Evolutionary conservation across 129 eudicot genomes (phyloP), one percentile per base, ranked within the genome.

Genomic region (Pulicaria dysenterica): DNA sequence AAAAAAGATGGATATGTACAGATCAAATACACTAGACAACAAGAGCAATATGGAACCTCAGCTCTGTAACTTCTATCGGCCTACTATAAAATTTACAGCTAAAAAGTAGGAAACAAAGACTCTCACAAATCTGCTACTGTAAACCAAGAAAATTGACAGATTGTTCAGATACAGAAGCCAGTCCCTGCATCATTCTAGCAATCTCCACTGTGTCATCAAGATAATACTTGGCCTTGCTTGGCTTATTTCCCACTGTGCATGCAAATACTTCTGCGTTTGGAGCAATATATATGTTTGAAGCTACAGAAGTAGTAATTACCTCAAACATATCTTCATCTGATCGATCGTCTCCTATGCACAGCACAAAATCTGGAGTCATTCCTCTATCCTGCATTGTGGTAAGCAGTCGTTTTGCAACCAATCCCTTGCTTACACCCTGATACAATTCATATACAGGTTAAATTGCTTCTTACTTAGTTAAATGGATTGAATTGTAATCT

Each of bases 271-370:
- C 83, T 6, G 96, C 87, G 24, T 60, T 64, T 38, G 89, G 84
- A 66, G 89, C 87, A 41, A 89, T 83, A 48, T 79, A 76, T 49
- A 83, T 82, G 19, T 85, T 83, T 0, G 74, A 75, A 4, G 78
- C 79, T 9, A 73, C 60, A 16, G 89, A 79, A 77, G 82, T 84
- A 7, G 65, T 79, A 7, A 89, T 86, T 17, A 88, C 95, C 81
- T 89, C 96, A 45, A 87, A 87, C 86, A 87, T 87, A 75, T 83
- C 88, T 57, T 87, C 92, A 39, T 83, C 88, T 1, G 92, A 87
- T 41, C 96, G 50, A 54, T 90, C 96, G 7, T 90, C 96, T 11
- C 96, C 96, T 8, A 90, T 82, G 75, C 96, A 90, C 17, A 87
- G 70, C 44, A 87, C 86, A 17, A 87, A 87, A 81, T 87, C 92